A percentile compares a stretch with the other conserved stretches of the same genome.
phyloP scores from a whole-genome alignment of 176 grass and related monocot genomes.

The Raddia distichophylla region DNA sequence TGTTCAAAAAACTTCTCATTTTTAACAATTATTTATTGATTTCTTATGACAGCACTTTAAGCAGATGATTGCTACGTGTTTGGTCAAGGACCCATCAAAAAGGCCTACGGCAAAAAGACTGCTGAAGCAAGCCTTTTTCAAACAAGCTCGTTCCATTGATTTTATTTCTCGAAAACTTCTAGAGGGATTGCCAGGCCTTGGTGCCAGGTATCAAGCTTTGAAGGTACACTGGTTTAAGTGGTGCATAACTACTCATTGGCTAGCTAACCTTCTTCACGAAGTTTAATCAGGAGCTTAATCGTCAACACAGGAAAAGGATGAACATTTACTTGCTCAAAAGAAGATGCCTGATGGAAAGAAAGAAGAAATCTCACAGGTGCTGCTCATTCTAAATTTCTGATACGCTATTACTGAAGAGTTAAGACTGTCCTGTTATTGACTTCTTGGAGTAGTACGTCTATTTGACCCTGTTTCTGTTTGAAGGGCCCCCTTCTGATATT shows the following conservation, averaged over 20 bases:
- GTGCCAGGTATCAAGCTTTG: conserved; percentile 82
- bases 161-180: conserved; percentile 80
- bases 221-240: conserved; percentile 60
- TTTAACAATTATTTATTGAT: conserved; percentile 26
- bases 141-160: conserved; percentile 83
- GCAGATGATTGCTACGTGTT: conserved; percentile 93
- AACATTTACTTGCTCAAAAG: conserved; percentile 89
- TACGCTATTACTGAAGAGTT: conserved; percentile 25
- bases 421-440: not conserved
- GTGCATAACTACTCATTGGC: conserved; percentile 27
- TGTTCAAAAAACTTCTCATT: conserved; percentile 25
- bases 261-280: conserved; percentile 23
- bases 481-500: not conserved
- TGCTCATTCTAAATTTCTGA: conserved; percentile 44
- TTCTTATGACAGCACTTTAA: conserved; percentile 72
- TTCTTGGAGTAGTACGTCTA: conserved; percentile 25
- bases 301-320: conserved; percentile 78
- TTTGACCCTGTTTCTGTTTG: not conserved
- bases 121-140: conserved; percentile 94
- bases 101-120: conserved; percentile 80
- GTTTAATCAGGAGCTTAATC: conserved; percentile 22
- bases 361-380: conserved; percentile 96
- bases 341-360: conserved; percentile 93
- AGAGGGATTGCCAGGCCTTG: conserved; percentile 88
- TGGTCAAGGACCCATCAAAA: conserved; percentile 91